Evolutionary conservation across 148 eudicot genomes (phyloP).

Genomic region (Persicaria tinctoria): DNA sequence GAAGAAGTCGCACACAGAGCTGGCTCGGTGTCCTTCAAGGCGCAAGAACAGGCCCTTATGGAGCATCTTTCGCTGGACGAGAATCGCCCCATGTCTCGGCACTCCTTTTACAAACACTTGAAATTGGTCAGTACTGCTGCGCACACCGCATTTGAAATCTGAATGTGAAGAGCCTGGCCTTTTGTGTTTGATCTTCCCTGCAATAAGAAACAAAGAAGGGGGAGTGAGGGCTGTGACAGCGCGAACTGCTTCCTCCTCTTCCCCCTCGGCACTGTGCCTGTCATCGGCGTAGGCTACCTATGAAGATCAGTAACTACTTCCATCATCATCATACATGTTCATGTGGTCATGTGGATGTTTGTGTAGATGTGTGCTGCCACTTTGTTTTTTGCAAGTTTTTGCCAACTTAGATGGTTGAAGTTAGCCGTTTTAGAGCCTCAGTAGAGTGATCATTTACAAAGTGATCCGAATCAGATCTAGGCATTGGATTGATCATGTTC

Average conservation of each 20-base stretch:
- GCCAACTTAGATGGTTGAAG: no score
- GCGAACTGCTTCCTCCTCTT: neutral
- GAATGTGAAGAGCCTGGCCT: neutral
- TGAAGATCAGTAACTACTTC: neutral
- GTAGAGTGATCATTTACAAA: no score
- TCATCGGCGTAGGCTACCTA: neutral
- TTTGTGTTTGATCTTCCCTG: neutral
- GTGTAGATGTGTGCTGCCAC: constrained; percentile 5
- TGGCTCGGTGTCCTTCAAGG: constrained; percentile 12
- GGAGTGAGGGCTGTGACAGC: neutral
- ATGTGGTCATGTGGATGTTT: neutral
- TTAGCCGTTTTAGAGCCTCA: no score
- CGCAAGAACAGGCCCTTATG: constrained; percentile 22
- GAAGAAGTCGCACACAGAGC: constrained; percentile 18
- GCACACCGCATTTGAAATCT: neutral
- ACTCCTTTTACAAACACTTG: neutral
- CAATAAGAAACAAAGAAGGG: neutral
- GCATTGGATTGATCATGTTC: no score
- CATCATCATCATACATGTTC: neutral
- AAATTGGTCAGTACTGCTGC: neutral
- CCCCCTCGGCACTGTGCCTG: neutral
- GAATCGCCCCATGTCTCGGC: constrained; percentile 22
- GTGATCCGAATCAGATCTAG: no score
- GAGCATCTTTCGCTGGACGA: constrained; percentile 30
- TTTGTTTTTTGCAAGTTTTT: no score